A percentile compares a stretch with the other conserved stretches of the same genome.
Evolutionary conservation across 768 basidiomycete genomes (phyloP).

Genomic region (Erythrobasidium yunnanense): DNA sequence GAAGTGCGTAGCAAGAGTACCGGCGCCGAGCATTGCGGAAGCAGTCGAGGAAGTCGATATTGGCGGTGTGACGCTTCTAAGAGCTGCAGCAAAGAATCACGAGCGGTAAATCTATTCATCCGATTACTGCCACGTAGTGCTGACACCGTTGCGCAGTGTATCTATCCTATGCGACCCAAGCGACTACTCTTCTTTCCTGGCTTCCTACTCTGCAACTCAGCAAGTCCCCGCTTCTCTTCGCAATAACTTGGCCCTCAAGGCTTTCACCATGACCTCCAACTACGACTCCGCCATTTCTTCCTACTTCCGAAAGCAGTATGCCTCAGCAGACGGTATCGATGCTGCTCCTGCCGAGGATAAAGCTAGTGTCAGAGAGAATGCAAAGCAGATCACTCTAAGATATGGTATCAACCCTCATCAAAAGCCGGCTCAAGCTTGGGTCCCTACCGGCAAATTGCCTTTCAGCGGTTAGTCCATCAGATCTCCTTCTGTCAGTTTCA

Average conservation of each 20-base stretch:
- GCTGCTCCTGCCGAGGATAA: constrained; percentile 50
- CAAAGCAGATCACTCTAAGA: constrained; percentile 74
- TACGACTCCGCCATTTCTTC: constrained; percentile 93
- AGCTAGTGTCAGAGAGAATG: constrained; percentile 49
- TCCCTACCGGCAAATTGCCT: constrained; percentile 73
- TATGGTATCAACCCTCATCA: constrained; percentile 99
- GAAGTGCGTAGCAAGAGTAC: constrained; percentile 67
- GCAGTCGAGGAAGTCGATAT: constrained; percentile 98
- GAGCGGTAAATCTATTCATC: constrained; percentile 46
- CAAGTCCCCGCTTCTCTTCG: constrained; percentile 62
- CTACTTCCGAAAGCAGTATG: constrained; percentile 94
- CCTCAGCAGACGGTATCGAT: constrained; percentile 53
- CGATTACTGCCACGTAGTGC: background rate
- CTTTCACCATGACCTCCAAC: constrained; percentile 87
- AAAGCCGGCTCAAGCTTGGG: constrained; percentile 93
- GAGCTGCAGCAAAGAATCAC: constrained; percentile 98
- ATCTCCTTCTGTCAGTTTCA: background rate
- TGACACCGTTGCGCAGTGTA: constrained; percentile 27
- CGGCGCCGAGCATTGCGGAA: constrained; percentile 75
- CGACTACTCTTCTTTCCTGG: constrained; percentile 74
- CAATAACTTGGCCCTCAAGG: constrained; percentile 69
- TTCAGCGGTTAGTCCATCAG: constrained; percentile 63
- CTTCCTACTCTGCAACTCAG: constrained; percentile 61
- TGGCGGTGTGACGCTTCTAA: constrained; percentile 90
- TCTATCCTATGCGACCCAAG: constrained; percentile 61